Conservation (phyloP, 176 grass and related monocot species). For the Melocanna baccifera region DNA sequence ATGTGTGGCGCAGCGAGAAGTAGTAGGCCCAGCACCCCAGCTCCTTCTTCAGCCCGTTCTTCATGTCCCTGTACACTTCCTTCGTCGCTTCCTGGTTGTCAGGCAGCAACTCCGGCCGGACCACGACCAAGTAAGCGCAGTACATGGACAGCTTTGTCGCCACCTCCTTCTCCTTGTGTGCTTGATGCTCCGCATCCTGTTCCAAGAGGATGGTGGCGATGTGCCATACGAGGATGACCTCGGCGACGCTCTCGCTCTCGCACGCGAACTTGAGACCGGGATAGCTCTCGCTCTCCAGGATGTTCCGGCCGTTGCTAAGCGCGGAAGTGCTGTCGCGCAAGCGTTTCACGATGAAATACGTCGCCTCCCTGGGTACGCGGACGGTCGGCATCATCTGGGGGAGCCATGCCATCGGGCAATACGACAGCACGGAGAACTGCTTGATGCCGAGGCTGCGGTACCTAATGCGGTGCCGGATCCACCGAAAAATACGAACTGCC, state of each 20-base stretch:
- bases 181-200: no score
- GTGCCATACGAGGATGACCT: slow-evolving; percentile 10
- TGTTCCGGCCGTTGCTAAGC: no score
- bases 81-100: neutral
- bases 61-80: neutral
- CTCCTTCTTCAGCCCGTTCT: neutral
- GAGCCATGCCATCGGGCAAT: no score
- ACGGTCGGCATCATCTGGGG: no score
- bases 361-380: no score
- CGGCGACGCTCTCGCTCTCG: neutral
- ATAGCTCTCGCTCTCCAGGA: no score
- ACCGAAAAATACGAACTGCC: no score
- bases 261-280: neutral
- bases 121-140: neutral
- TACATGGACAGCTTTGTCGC: neutral
- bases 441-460: no score
- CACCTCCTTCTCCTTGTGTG: neutral
- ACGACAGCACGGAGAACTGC: no score
- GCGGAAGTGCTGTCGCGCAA: no score
- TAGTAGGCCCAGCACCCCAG: neutral
- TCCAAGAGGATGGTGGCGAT: neutral
- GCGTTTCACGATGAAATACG: no score
- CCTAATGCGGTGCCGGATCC: no score
- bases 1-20: neutral
- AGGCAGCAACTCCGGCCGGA: neutral